Evolutionary conservation across 2,329 filamentous ascomycete species (phyloP), one percentile per base, ranked within the genome.

Genomic region (Chrysoporthe cubensis): DNA sequence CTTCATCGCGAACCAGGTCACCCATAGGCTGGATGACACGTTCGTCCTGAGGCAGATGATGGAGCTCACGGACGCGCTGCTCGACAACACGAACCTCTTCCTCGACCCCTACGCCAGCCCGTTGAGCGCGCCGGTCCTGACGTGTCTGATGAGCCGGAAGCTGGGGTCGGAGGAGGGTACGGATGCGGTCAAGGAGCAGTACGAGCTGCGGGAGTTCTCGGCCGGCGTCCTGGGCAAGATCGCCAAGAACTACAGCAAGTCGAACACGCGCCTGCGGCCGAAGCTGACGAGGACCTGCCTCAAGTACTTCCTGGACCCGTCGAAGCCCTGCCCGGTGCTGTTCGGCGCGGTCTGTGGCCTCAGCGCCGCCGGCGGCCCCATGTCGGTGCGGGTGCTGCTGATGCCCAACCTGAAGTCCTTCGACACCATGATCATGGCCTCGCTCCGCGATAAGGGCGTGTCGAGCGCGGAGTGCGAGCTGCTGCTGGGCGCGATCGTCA

Each of bases 1-100:
- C 77, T 98, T 97, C 78, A 91, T 98, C 74, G 91, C 94, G 26
- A 95, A 97, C 78, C 96, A 97, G 79, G 93, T 99, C 62, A 98
- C 96, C 1, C 96, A 99, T 78, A 91, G 90, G 72, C 86, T 97
- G 71, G 94, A 97, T 80, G 92, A 97, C 77, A 86, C 94, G 2
- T 97, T 97, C 76, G 88, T 94, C 5, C 84, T 99, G 32, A 90
- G 89, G 26, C 93, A 96, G 78, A 96, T 97, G 88, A 95, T 99
- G 91, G 90, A 94, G 74, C 88, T 98, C 69, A 90, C 92, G 0
- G 88, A 92, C 62, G 93, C 95, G 1, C 83, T 99, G 62, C 91
- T 97, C 62, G 88, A 90, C 73, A 98, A 98, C 76, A 87, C 89
- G 68, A 90, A 90, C 71, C 87, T 97, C 43, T 96, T 94, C 78